These are phyloP conservation scores for Mortierella sp. DNA, from an alignment of 371 early-diverging fungal species.

Conservation along the genomic window DNA sequence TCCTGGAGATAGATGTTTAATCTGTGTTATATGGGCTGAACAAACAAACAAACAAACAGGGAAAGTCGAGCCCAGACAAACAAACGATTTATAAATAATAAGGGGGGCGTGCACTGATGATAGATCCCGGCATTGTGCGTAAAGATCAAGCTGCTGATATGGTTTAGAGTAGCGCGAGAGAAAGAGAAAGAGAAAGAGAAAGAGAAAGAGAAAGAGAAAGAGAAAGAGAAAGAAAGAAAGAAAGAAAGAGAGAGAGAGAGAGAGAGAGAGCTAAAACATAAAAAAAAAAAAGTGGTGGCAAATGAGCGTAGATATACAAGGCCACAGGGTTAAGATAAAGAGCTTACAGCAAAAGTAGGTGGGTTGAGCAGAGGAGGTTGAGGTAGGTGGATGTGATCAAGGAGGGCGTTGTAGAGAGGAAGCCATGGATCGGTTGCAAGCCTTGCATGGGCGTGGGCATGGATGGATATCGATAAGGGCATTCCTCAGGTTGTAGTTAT, in stretches of 20 bases:
- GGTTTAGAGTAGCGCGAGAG: no score
- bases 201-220: no score
- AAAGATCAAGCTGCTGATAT: no score
- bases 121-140: no score
- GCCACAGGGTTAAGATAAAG: neutral
- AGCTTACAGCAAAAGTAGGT: no score
- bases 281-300: no score
- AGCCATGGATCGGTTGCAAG: neutral
- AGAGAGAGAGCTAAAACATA: no score
- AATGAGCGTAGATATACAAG: neutral
- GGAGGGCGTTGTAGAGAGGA: neutral
- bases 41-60: neutral
- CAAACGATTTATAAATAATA: neutral
- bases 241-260: no score
- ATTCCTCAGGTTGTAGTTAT: no score
- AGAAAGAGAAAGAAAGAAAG: no score
- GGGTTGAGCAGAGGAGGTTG: neutral
- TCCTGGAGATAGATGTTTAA: neutral
- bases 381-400: neutral
- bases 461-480: neutral
- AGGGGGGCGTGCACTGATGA: no score
- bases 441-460: neutral
- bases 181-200: no score
- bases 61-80: slow-evolving; percentile 1
- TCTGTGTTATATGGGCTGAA: neutral